Base-by-base conservation (phyloP, 2,329 filamentous ascomycete genomes). In the Aaosphaeria arxii region DNA sequence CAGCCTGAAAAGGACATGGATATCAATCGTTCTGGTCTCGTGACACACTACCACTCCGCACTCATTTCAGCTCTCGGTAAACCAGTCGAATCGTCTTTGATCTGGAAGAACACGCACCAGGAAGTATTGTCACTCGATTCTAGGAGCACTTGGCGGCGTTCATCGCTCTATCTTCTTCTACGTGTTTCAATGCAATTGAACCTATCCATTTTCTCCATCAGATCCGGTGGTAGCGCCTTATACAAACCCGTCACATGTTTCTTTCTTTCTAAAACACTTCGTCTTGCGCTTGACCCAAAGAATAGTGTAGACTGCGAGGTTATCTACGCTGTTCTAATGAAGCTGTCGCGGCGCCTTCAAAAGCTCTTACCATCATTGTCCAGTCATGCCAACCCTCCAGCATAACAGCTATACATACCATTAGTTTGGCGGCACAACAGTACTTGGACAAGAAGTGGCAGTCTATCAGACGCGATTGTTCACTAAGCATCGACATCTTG, bases 221-320 rank as follows among this genome's bases (percentile, higher is more conserved):
- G 55, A 2, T 2, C 33, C 3, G 7, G 9, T 9, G 2, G n/a
- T n/a, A 4, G n/a, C 4, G 9, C 7, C 42, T 62, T 46, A 48
- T 84, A 82, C 64, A 84, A 84, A 48, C 49, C 57, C 0, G 77
- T 78, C 52, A 79, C 83, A 74, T 41, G 75, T 0, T 76, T 71
- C 17, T 64, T 80, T 53, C 69, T 79, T 59, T 40, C 39, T 2
- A 3, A 28, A 4, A 40, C 4, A 7, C 39, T 40, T 40, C 9
- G 33, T 4, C n/a, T 13, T 2, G 39, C 39, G 9, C 9, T 13
- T 13, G 9, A 40, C 3, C 39, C 9, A 1, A 11, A 7, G 3
- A 40, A 3, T 11, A 40, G 9, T 24, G 4, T 40, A 11, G 39
- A 17, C 24, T 9, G 9, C 7, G 39, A 40, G 4, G 17, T 17